phyloP scores from a whole-genome alignment of 2,329 filamentous ascomycete species.

The Botrytis fabae region DNA sequence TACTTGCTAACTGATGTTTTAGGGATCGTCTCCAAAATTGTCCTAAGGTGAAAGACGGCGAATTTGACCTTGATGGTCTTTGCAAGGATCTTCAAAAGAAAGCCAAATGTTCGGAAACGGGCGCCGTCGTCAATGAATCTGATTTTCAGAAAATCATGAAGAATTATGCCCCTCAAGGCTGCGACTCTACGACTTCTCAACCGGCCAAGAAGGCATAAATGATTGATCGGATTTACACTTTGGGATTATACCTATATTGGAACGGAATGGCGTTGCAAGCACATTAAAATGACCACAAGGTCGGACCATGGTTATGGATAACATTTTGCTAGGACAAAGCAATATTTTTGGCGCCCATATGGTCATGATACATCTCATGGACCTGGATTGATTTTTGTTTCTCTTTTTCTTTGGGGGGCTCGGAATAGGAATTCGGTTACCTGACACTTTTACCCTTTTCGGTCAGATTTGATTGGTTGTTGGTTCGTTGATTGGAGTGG shows the following conservation, averaged over 20 bases:
- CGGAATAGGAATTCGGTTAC: background rate
- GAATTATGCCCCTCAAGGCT: conserved; percentile 1
- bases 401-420: background rate
- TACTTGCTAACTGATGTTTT: conserved; percentile 24
- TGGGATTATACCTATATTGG: conserved; percentile 12
- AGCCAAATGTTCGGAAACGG: conserved; percentile 88
- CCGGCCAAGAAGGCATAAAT: conserved; percentile 6
- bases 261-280: conserved; percentile 17
- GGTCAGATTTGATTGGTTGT: background rate
- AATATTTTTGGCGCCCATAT: conserved; percentile 13
- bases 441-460: background rate
- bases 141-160: conserved; percentile 82
- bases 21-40: conserved; percentile 91
- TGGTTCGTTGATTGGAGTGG: background rate
- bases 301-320: conserved; percentile 16
- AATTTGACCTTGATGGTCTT: conserved; percentile 89
- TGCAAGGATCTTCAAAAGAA: conserved; percentile 94
- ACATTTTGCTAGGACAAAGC: conserved; percentile 18
- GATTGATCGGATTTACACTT: conserved; percentile 11
- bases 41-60: conserved; percentile 83
- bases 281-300: conserved; percentile 18
- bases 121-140: conserved; percentile 83
- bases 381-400: conserved; percentile 12
- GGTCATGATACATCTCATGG: conserved; percentile 10
- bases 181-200: background rate